Evolutionary conservation across 2,329 filamentous ascomycete species (phyloP).

Genomic region (Trichophyton schoenleinii): DNA sequence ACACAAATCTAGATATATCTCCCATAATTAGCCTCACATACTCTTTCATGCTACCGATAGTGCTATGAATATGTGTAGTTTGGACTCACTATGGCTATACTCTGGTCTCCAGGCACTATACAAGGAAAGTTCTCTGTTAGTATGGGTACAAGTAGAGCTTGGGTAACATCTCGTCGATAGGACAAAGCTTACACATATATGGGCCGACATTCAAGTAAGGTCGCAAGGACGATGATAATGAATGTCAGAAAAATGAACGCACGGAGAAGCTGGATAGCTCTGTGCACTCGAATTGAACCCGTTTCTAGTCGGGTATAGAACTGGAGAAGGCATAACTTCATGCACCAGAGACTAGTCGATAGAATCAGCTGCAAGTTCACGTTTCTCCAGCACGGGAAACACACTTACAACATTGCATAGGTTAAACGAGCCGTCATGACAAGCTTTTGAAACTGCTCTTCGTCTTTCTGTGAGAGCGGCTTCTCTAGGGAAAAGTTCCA

Average conservation of each 20-base stretch:
- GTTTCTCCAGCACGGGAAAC: neutral
- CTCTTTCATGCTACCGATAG: neutral
- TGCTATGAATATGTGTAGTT: neutral
- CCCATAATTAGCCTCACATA: neutral
- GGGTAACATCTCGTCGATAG: too few species aligned
- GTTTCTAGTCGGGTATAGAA: constrained; percentile 14
- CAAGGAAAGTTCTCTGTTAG: neutral
- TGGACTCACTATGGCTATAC: neutral
- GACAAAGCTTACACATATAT: constrained; percentile 7
- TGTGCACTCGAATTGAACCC: constrained; percentile 12
- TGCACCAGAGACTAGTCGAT: constrained; percentile 12
- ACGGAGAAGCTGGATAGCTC: constrained; percentile 10
- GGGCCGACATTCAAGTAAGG: constrained; percentile 13
- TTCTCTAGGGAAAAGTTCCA: constrained; percentile 9
- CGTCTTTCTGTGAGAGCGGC: constrained; percentile 1
- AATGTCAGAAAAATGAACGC: constrained; percentile 10
- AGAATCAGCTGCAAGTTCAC: too few species aligned
- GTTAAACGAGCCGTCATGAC: constrained; percentile 10
- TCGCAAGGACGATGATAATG: constrained; percentile 9
- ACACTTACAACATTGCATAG: constrained; percentile 11
- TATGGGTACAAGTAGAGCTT: neutral
- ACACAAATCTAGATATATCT: constrained; percentile 8
- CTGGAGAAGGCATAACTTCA: constrained; percentile 13
- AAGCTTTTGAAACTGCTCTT: constrained; percentile 9
- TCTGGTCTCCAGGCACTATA: constrained; percentile 7